Base-by-base conservation (phyloP, 768 basidiomycete species). In the Roridomyces roridus region DNA sequence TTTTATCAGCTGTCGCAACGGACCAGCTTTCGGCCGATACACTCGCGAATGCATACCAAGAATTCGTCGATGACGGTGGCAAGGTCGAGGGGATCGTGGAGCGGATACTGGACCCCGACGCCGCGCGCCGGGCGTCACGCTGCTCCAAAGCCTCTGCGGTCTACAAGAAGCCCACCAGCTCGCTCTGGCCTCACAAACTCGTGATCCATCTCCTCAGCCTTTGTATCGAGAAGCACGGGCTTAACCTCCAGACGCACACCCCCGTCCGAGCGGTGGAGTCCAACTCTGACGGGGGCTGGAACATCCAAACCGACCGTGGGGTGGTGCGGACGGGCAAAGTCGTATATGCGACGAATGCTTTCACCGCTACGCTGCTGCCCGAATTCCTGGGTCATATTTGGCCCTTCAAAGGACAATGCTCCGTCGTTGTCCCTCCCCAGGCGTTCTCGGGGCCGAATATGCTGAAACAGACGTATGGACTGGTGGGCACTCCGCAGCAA, bases 291-390 rank as follows among this genome's bases (percentile, higher is more conserved):
- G 47, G 31, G 4, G 64, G 66, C 6, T 69, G 59, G 59, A 54
- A 36, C 7, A 65, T 78, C n/a, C 45, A 64, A 8, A 80, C 78
- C 6, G 55, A 69, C 8, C 64, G 76, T 14, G 80, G 80, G 1
- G 64, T 20, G 9, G 62, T 79, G 18, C 42, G 34, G 24, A 65
- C 76, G 0, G 45, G 46, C 3, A 70, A 74, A 51, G 74, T 82
- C 26, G 70, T 82, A 1, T 76, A 76, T 59, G 76, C 77, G 17
- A 80, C 79, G 35, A 82, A 82, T 64, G 80, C 73, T n/a, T 80
- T 78, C 61, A 72, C 72, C 24, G 72, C 77, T 18, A 70, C 73
- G 40, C 65, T 81, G n/a, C 60, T 82, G 25, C 63, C 64, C 5
- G 65, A 69, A 43, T 65, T 66, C 28, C 5, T 25, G 11, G 67